phyloP scores from a whole-genome alignment of 148 eudicot genomes.

The Diospyros lotus region DNA sequence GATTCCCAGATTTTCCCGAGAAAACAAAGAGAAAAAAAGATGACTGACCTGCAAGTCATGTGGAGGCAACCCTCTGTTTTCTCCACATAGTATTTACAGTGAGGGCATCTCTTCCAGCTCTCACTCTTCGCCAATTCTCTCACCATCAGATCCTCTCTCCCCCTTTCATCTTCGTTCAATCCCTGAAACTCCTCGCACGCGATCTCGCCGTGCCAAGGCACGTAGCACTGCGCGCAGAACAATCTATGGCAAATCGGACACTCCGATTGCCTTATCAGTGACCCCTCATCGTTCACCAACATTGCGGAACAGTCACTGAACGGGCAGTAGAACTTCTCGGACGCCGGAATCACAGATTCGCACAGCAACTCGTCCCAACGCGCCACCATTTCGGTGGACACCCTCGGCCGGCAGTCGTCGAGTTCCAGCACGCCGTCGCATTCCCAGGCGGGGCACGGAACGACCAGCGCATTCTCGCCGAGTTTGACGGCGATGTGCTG shows the following conservation, averaged over 20 bases:
- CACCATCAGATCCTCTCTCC: constrained; percentile 39
- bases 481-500: constrained; percentile 34
- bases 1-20: too few species aligned
- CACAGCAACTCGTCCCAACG: constrained; percentile 37
- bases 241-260: constrained; percentile 45
- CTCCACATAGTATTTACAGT: constrained; percentile 47
- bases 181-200: constrained; percentile 41
- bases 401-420: constrained; percentile 18
- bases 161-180: constrained; percentile 31
- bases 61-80: constrained; percentile 50
- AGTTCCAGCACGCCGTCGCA: constrained; percentile 28
- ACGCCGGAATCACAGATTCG: constrained; percentile 29
- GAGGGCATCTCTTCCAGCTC: constrained; percentile 52
- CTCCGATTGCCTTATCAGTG: constrained; percentile 19
- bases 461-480: constrained; percentile 9
- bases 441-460: constrained; percentile 33
- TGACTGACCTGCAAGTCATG: constrained; percentile 44
- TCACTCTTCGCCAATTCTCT: constrained; percentile 46
- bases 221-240: constrained; percentile 54
- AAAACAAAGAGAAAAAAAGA: not conserved
- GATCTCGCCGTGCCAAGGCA: constrained; percentile 50
- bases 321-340: constrained; percentile 44
- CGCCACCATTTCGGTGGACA: constrained; percentile 32
- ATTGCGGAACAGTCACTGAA: constrained; percentile 44
- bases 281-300: constrained; percentile 19